Percentiles rank a stretch among this genome's conserved stretches.
These are phyloP conservation scores for Mycena epipterygia DNA, from an alignment of 768 basidiomycete species.

Conservation along the genomic window DNA sequence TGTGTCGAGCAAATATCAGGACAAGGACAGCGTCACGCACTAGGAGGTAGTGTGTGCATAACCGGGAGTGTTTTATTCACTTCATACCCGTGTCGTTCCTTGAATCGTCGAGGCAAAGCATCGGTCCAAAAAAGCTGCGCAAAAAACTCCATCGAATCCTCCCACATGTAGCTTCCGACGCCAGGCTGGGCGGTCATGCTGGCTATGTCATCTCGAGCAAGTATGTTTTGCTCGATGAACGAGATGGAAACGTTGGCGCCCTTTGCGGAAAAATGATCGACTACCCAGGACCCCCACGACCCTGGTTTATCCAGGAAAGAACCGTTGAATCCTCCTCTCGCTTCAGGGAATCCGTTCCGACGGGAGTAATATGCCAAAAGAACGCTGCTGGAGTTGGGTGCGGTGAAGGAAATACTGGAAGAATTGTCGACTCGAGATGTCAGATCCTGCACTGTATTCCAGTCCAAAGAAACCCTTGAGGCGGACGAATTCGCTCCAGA, in stretches of 20 bases:
- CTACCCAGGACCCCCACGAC: slow-evolving; percentile 35
- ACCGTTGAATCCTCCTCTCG: slow-evolving; percentile 30
- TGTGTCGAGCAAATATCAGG: background rate
- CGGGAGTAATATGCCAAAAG: slow-evolving; percentile 35
- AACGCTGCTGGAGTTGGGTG: slow-evolving; percentile 33
- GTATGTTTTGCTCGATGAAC: slow-evolving; percentile 33
- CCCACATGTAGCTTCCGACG: slow-evolving; percentile 37
- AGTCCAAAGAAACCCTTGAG: slow-evolving; percentile 29
- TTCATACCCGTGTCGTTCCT: slow-evolving; percentile 36
- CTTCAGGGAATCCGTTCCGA: slow-evolving; percentile 35
- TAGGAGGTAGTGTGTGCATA: slow-evolving; percentile 22
- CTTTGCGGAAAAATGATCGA: slow-evolving; percentile 33
- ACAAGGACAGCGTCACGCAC: slow-evolving; percentile 7
- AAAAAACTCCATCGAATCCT: slow-evolving; percentile 35
- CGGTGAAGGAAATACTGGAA: slow-evolving; percentile 17
- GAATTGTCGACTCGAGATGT: slow-evolving; percentile 26
- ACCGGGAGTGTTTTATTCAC: slow-evolving; percentile 34
- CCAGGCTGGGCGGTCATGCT: slow-evolving; percentile 29
- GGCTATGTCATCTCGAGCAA: slow-evolving; percentile 26
- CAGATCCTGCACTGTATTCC: slow-evolving; percentile 34
- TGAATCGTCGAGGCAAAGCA: slow-evolving; percentile 28
- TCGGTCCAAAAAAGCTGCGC: slow-evolving; percentile 36
- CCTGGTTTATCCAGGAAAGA: slow-evolving; percentile 25
- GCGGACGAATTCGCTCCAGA: slow-evolving; percentile 25
- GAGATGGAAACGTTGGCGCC: slow-evolving; percentile 30